Percentiles rank a stretch among this genome's conserved stretches.
phyloP scores from a whole-genome alignment of 257 asterid species.

The Solanum bulbocastanum region DNA sequence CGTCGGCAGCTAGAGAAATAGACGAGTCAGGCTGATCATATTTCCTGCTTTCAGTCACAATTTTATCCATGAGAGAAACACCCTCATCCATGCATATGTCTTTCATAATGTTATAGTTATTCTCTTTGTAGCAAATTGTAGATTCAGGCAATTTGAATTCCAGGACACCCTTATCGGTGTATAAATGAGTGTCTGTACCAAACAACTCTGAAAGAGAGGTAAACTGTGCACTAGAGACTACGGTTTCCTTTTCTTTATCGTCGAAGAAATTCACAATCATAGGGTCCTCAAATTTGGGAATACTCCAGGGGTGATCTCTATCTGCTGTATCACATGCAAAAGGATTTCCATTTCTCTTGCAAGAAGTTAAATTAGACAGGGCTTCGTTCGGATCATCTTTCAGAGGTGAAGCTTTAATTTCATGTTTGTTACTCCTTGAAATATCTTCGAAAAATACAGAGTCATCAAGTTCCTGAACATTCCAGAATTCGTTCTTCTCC shows the following conservation, averaged over 20 bases:
- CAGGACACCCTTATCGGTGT: slow-evolving; percentile 38
- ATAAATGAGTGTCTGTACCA: slow-evolving; percentile 10
- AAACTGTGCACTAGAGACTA: slow-evolving; percentile 15
- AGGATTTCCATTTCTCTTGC: slow-evolving; percentile 21
- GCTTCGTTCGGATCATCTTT: slow-evolving; percentile 8
- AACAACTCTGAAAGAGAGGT: slow-evolving; percentile 13
- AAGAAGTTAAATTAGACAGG: slow-evolving; percentile 4
- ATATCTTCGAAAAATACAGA: slow-evolving; percentile 18
- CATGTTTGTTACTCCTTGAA: slow-evolving; percentile 7
- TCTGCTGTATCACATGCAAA: slow-evolving; percentile 18
- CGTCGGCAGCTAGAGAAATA: slow-evolving; percentile 16
- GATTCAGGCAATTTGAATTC: slow-evolving; percentile 48
- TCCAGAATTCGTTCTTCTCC: slow-evolving; percentile 17
- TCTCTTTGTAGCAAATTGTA: slow-evolving; percentile 41
- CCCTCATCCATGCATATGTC: slow-evolving; percentile 84
- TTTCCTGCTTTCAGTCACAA: slow-evolving; percentile 16
- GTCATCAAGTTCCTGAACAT: slow-evolving; percentile 4
- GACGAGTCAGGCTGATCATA: slow-evolving; percentile 13
- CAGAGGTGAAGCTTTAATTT: not conserved
- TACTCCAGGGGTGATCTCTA: slow-evolving; percentile 14
- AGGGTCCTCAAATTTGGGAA: slow-evolving; percentile 13
- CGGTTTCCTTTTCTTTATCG: slow-evolving; percentile 12
- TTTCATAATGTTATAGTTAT: slow-evolving; percentile 30
- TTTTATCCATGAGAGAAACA: slow-evolving; percentile 27
- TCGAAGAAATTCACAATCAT: slow-evolving; percentile 6